Evolutionary conservation across 176 grass and related monocot genomes (phyloP), one percentile per base, ranked within the genome.

Genomic region (Hsuehochloa calcarea): DNA sequence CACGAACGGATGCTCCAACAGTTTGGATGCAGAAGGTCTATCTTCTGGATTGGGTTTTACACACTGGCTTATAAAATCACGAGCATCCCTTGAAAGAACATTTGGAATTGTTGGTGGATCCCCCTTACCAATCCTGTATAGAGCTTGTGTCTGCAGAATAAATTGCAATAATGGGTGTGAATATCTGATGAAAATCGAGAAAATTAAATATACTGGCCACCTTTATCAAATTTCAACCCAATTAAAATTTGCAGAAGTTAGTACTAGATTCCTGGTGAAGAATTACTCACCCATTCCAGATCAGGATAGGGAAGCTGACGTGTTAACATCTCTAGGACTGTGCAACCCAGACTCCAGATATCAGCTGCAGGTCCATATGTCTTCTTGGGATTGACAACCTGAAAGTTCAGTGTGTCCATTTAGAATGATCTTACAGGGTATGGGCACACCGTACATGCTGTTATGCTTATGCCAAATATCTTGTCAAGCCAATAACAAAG

Each of bases 321-420:
- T 65, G 92, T 94, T 65, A 94, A 60, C 92, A 94, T 94, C 85
- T 94, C 92, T 46, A 94, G 79, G 54, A 92, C 87, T 6, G 92
- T 94, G 78, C 92, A 94, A 35, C 92, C 92, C 47, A 94, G 78
- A 72, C 92, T 94, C 92, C 92, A 94, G 76, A 94, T 92, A 85
- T 94, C 92, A 70, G 92, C 92, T 72, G 89, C 60, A 90, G 89
- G 92, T 68, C 92, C 92, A 72, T 94, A 91, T 52, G 89, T 88
- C 52, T 52, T 85, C 37, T 62, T 90, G 71, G 91, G 91, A 79
- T 93, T 85, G 61, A 93, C 85, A 82, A 93, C 91, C 91, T 93
- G 91, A 85, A 88, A 93, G 84, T 55, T 88, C 73, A 88, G 35
- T 80, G 22, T 73, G 35, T 55, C 37, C 26, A 56, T 72, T 80